Conservation (phyloP, 768 basidiomycete species). For the Pleurotus ostreatus region DNA sequence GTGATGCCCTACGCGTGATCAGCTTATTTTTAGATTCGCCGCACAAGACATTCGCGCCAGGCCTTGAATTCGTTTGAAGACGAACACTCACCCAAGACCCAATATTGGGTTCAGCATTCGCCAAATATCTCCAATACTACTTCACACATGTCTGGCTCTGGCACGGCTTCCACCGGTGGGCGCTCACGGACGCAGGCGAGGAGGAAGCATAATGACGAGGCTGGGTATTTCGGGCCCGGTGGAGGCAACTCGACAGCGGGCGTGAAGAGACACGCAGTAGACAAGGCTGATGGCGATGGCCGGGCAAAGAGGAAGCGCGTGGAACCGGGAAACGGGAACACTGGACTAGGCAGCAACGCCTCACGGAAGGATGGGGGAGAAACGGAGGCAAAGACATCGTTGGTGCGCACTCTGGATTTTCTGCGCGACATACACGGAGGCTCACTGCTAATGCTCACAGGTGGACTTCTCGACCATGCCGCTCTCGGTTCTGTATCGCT, state of each 20-base stretch:
- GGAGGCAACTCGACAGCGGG: slow-evolving; percentile 36
- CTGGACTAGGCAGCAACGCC: slow-evolving; percentile 10
- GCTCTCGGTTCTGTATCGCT: slow-evolving; percentile 60
- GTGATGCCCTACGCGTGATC: too few species aligned
- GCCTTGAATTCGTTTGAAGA: too few species aligned
- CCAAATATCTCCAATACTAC: too few species aligned
- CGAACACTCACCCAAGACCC: too few species aligned
- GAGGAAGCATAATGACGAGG: slow-evolving; percentile 64
- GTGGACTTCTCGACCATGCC: slow-evolving; percentile 75
- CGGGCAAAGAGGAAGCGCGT: slow-evolving; percentile 70
- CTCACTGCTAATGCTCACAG: slow-evolving; percentile 27
- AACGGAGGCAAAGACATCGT: slow-evolving; percentile 34
- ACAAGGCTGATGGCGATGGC: slow-evolving; percentile 71
- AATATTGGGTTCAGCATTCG: too few species aligned
- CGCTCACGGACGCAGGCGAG: slow-evolving; percentile 62
- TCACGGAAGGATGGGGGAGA: slow-evolving; percentile 16
- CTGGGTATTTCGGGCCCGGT: slow-evolving; percentile 63
- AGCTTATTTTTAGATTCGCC: too few species aligned
- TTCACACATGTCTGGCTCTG: slow-evolving; percentile 29
- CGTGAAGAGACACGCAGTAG: slow-evolving; percentile 61
- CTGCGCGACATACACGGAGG: too few species aligned
- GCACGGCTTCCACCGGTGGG: slow-evolving; percentile 40
- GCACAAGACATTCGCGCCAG: too few species aligned
- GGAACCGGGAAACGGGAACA: slow-evolving; percentile 32
- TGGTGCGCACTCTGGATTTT: slow-evolving; percentile 29